These are phyloP conservation scores for Porcisia hertigi DNA, from an alignment of 208 protist genomes.

Conservation along the genomic window DNA sequence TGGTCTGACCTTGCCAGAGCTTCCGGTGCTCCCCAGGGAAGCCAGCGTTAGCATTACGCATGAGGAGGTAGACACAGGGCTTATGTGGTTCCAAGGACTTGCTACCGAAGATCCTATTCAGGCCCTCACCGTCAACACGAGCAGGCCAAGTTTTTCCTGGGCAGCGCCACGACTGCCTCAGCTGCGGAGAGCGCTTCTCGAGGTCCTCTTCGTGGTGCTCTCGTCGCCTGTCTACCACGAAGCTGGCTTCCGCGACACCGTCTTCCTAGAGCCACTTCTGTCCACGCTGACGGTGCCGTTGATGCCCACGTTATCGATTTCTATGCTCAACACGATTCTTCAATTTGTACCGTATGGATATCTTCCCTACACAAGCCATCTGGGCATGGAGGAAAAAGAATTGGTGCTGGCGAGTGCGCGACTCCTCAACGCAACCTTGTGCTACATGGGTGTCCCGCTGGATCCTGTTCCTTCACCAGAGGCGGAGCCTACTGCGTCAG, in stretches of 20 bases:
- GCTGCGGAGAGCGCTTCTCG: constrained; percentile 53
- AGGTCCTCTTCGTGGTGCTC: constrained; percentile 48
- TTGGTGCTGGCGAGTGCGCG: constrained; percentile 55
- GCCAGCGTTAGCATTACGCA: constrained; percentile 40
- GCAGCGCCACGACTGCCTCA: constrained; percentile 22
- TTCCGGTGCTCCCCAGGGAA: constrained; percentile 15
- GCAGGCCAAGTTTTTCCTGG: constrained; percentile 5
- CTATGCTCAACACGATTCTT: constrained; percentile 77
- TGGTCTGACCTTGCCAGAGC: constrained; percentile 51
- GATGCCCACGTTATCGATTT: constrained; percentile 71
- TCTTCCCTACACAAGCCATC: constrained; percentile 82
- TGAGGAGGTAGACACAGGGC: constrained; percentile 45
- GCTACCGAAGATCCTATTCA: constrained; percentile 41
- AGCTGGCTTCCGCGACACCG: constrained; percentile 50
- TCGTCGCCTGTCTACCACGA: constrained; percentile 62
- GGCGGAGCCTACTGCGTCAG: not conserved
- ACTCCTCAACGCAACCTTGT: constrained; percentile 65
- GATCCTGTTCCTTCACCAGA: not conserved
- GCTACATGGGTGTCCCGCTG: constrained; percentile 46
- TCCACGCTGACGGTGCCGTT: constrained; percentile 55
- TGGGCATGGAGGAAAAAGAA: constrained; percentile 48
- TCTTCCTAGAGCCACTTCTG: constrained; percentile 77
- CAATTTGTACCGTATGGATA: constrained; percentile 70
- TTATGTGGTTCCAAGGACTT: constrained; percentile 75
- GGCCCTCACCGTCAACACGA: constrained; percentile 8